Base-by-base conservation (phyloP, 1,139 yeast species). In the Meyerozyma athensensis region DNA sequence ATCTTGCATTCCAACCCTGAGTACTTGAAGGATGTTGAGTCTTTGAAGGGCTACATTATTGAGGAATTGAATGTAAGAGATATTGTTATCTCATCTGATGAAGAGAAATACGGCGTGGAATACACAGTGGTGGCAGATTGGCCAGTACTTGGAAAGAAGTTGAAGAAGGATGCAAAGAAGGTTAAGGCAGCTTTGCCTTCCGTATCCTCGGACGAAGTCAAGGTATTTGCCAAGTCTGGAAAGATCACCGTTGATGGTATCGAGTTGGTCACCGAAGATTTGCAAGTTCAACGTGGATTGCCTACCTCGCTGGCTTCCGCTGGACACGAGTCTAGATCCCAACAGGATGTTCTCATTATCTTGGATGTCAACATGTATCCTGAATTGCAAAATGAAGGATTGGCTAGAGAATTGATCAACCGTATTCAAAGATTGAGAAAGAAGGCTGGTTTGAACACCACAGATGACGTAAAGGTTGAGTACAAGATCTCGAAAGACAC, bases 351-450 rank as follows among this genome's bases (percentile, higher is more conserved):
- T 34, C 74, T 92, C 59, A 77, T 92, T 56, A 84, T 94, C 48
- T 72, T 94, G 61, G 98, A 94, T 58, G 85, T 87, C 45, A 86
- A 85, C 51, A 65, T 87, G 42, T 84, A 92, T 58, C 89, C 90
- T 33, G 96, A 90, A 52, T 74, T 90, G 60, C 84, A 84, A 68
- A 80, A 86, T 38, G 97, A 92, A 69, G 97, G 97, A 61, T 74
- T 86, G 53, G 96, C 96, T 6, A 86, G 99, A 70, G 98, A 94
- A 63, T 75, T 94, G 58, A 77, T 92, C 56, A 94, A 94, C 76
- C 89, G 98, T 67, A 89, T 94, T 50, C 99, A 94, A 74, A 85
- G 96, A 65, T 79, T 90, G 61, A 86, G 99, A 68, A 94, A 94
- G 81, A 89, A 90, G 75, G 90, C 87, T 46, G 96, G 96, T 30